Base-by-base conservation (phyloP, 805 yeast species). In the Yarrowia sp. region DNA sequence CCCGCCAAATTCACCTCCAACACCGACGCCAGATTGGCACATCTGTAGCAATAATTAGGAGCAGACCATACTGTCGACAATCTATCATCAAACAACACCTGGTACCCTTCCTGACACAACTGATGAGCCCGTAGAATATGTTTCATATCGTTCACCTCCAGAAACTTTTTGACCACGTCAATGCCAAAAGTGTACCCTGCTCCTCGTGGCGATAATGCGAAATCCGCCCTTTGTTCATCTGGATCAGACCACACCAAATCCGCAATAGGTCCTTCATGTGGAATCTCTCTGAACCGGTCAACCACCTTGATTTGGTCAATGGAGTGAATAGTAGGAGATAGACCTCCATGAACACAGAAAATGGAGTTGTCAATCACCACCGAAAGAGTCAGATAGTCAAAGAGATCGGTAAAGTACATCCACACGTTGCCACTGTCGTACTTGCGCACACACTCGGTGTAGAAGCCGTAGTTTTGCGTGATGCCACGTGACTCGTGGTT, bases 211-310 rank as follows among this genome's bases (percentile, higher is more conserved):
- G 92, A 86, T 18, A 95, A 83, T 69, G 92, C 87, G 75, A 95
- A 95, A 71, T 92, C 96, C 3, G 75, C 76, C 62, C 79, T 80
- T 65, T 88, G 90, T 36, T 89, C 88, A 75, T 96, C 98, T 0
- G 99, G 99, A 73, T 95, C 99, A 22, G 95, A 87, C 99, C 99
- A 95, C 17, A 95, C 98, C 60, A 95, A 79, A 75, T 95, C 99
- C 1, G 99, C 99, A 98, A 95, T 95, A 14, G 98, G 96, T 0
- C 99, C 99, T 74, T 95, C 99, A 71, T 96, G 99, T 0, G 99
- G 99, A 11, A 96, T 91, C 74, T 95, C 99, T 69, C 87, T 84
- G 73, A 92, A 93, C 66, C 99, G 75, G 75, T 95, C 99, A 8
- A 96, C 87, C 14, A 95, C 86, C 68, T 89, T 81, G 61, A 95